Evolutionary conservation across 1,139 yeast species (phyloP), one percentile per base, ranked within the genome.

Genomic region (Komagataea norvegica): DNA sequence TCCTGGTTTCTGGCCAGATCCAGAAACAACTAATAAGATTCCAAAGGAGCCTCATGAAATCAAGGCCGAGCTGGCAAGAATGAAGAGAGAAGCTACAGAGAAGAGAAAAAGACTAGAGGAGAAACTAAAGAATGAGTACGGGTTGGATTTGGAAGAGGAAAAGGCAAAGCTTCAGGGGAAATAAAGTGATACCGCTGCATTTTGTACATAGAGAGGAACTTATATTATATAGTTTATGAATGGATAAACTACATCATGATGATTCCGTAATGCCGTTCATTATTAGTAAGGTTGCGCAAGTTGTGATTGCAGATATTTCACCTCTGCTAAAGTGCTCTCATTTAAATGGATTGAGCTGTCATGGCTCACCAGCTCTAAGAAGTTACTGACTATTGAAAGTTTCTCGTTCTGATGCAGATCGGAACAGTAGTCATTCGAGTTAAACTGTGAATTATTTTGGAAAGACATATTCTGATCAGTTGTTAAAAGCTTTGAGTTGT

Each of bases 1-100:
- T 38, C 94, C 95, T n/a, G 95, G 95, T 14, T 88, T 86, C 62
- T 87, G 95, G 95, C 97, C 97, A 1, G 96, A 88, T 60, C 96
- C 96, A 27, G 83, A 84, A 25, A 82, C 96, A 2, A 71, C 87
- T 51, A 87, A 88, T 57, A 83, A 84, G 61, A 80, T 89, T 26
- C 97, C 96, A 3, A 89, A 87, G 57, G 96, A 88, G 56, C 89
- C 89, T 8, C 86, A 83, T 52, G 96, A 89, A 57, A 86, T 88
- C 46, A 82, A 85, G 55, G 91, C 94, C 0, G 97, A 89, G 59
- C 68, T 88, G 32, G 95, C 95, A 15, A 73, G 96, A 56, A 82
- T 88, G 70, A 77, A 78, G 57, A 72, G 77, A 47, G 94, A 79
- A 37, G 71, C 91, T 43, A 56, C 73, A 8, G 95, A 81, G 51